These are phyloP conservation scores for Trichosporon inkin DNA, from an alignment of 1,284 basidiomycete genomes.

Conservation along the genomic window DNA sequence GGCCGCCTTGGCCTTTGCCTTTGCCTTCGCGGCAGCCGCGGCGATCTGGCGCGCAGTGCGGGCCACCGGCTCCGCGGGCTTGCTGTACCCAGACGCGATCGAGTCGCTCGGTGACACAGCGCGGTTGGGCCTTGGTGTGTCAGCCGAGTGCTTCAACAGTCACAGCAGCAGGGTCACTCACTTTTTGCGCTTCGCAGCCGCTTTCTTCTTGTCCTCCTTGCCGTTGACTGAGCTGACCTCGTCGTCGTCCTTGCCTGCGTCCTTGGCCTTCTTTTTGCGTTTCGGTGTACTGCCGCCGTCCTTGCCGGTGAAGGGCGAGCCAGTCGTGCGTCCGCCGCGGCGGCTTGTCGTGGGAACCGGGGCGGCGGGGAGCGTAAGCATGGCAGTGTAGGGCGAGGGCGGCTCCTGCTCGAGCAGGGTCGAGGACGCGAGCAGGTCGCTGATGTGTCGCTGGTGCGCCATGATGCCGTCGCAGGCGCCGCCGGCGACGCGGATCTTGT, in stretches of 20 bases:
- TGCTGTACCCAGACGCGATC: conserved; percentile 39
- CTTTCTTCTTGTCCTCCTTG: conserved; percentile 38
- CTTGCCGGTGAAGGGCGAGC: conserved; percentile 35
- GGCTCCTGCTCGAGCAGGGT: conserved; percentile 53
- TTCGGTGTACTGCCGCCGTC: conserved; percentile 38
- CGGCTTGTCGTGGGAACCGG: conserved; percentile 54
- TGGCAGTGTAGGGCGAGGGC: conserved; percentile 55
- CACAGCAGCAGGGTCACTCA: conserved; percentile 19
- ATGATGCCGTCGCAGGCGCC: conserved; percentile 86
- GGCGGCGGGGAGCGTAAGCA: conserved; percentile 60
- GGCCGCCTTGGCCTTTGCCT: conserved; percentile 26
- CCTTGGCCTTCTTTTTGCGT: conserved; percentile 40
- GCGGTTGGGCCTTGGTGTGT: conserved; percentile 30
- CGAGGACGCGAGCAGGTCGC: conserved; percentile 43
- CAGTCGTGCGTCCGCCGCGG: conserved; percentile 37
- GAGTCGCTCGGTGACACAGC: conserved; percentile 45
- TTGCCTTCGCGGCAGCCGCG: conserved; percentile 41
- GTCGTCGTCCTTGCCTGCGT: conserved; percentile 39
- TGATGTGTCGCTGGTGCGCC: conserved; percentile 65
- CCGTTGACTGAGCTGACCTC: conserved; percentile 37
- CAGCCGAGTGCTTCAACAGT: conserved; percentile 2
- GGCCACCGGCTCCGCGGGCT: conserved; percentile 29
- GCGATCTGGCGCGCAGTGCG: conserved; percentile 47
- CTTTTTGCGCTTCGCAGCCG: conserved; percentile 40
- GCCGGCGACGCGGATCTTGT: conserved; percentile 96